Percentiles rank a stretch among this genome's conserved stretches.
Conservation (phyloP, 2,329 filamentous ascomycete species). For the Aspergillus eucalypticola region DNA sequence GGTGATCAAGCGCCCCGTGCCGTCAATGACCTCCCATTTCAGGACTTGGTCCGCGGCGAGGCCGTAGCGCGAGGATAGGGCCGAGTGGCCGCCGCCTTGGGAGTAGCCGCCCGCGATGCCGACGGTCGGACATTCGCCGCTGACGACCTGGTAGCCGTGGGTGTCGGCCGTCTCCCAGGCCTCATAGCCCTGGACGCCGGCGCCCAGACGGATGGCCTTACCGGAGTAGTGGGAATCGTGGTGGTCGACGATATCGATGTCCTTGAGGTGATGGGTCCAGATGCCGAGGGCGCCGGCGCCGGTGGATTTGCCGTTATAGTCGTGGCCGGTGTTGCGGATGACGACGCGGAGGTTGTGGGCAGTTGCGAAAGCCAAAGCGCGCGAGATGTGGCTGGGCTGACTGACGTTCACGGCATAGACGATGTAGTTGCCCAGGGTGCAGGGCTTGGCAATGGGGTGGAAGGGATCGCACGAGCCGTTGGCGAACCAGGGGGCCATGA, state of each 20-base stretch:
- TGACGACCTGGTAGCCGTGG: constrained; percentile 54
- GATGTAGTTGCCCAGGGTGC: constrained; percentile 32
- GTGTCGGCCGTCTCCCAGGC: constrained; percentile 50
- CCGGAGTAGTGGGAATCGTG: constrained; percentile 49
- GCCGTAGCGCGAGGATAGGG: constrained; percentile 57
- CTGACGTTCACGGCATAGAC: constrained; percentile 40
- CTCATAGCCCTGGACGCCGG: constrained; percentile 55
- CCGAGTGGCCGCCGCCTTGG: constrained; percentile 62
- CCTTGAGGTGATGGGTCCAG: constrained; percentile 37
- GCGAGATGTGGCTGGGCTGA: constrained; percentile 25
- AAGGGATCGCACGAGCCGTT: constrained; percentile 16
- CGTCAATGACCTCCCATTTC: constrained; percentile 50
- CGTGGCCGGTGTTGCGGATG: constrained; percentile 46
- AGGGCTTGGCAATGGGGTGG: constrained; percentile 26
- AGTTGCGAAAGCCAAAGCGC: constrained; percentile 25
- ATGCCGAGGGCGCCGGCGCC: constrained; percentile 53
- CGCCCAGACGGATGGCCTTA: constrained; percentile 55
- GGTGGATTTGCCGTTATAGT: constrained; percentile 57
- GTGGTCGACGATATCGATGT: constrained; percentile 34
- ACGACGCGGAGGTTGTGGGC: constrained; percentile 48
- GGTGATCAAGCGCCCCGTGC: constrained; percentile 27
- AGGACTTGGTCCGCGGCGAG: constrained; percentile 57
- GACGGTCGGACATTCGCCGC: constrained; percentile 57
- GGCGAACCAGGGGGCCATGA: constrained; percentile 17
- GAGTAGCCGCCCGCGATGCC: constrained; percentile 61